Evolutionary conservation across 805 yeast genomes (phyloP), one percentile per base, ranked within the genome.

Genomic region (Wickerhamomyces chaumierensis): DNA sequence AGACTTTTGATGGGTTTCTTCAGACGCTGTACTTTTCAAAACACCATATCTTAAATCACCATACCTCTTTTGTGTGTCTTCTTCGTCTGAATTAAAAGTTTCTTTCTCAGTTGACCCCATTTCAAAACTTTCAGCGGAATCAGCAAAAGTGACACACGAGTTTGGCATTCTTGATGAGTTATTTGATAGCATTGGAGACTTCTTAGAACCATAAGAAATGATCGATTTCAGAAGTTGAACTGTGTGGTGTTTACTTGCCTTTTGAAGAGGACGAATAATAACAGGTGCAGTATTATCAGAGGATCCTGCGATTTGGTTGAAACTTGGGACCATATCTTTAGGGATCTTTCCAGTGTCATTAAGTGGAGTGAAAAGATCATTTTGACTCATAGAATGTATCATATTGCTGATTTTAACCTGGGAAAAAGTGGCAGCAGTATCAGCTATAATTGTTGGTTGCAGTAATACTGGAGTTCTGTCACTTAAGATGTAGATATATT

Each of bases 401-500:
- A 14, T 18, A 36, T 38, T 18, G 33, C 19, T 8, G 33, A 23
- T 18, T 13, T 16, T 11, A 8, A 13, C 5, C 14, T 14, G 13
- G 18, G 5, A 5, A 5, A n/a, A 11, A n/a, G 31, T 25, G 4
- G n/a, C 33, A 18, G 33, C 8, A 14, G n/a, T n/a, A n/a, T n/a
- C n/a, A n/a, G n/a, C n/a, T n/a, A n/a, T n/a, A n/a, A n/a, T n/a
- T n/a, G 33, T 35, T 7, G 20, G 15, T 7, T 33, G 18, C 5
- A 44, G 16, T 18, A 37, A 38, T 17, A 38, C 7, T 23, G 38
- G 31, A 4, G 45, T 42, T 2, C 36, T 23, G 2, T 34, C 39
- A 17, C 42, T 38, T 23, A 45, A 23, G 12, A 43, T 36, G 20
- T 31, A 35, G 18, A 45, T 43, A 18, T 34, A 33, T 4, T 36